Percentiles rank a stretch among this genome's conserved stretches.
These are phyloP conservation scores for Calonectria pauciramosa DNA, from an alignment of 2,329 filamentous ascomycete genomes.

Conservation along the genomic window DNA sequence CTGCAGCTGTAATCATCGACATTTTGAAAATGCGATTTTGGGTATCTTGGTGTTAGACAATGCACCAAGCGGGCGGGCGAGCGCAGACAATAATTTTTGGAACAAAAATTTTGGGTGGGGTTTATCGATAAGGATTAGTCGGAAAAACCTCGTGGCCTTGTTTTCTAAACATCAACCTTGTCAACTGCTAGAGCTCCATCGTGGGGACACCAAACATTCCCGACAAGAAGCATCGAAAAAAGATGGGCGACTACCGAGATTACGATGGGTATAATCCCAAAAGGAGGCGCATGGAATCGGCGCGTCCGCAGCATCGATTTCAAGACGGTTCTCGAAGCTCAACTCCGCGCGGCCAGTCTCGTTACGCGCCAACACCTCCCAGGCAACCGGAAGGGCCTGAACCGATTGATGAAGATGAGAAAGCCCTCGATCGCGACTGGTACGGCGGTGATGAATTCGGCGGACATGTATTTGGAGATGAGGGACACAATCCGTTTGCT, in stretches of 20 bases:
- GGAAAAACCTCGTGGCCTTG: conserved; percentile 42
- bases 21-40: conserved; percentile 53
- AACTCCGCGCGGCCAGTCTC: conserved; percentile 52
- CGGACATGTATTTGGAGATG: conserved; percentile 87
- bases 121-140: conserved; percentile 55
- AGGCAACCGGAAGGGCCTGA: conserved; percentile 66
- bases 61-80: conserved; percentile 31
- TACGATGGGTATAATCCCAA: conserved; percentile 57
- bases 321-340: conserved; percentile 51
- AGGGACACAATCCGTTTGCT: conserved; percentile 92
- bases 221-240: conserved; percentile 18
- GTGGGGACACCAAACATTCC: conserved; percentile 1
- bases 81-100: conserved; percentile 45
- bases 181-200: conserved; percentile 3
- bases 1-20: conserved; percentile 83
- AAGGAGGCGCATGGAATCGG: conserved; percentile 53
- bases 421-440: conserved; percentile 90
- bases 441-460: conserved; percentile 89
- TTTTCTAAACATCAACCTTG: conserved; percentile 19
- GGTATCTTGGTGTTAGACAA: conserved; percentile 45
- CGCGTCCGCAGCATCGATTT: conserved; percentile 45
- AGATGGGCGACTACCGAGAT: conserved; percentile 54
- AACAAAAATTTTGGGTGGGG: conserved; percentile 54
- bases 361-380: conserved; percentile 57
- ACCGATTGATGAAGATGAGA: conserved; percentile 76